Percentiles rank a stretch among this genome's conserved stretches.
phyloP scores from a whole-genome alignment of 176 grass and related monocot species.

The Hordeum marinum region DNA sequence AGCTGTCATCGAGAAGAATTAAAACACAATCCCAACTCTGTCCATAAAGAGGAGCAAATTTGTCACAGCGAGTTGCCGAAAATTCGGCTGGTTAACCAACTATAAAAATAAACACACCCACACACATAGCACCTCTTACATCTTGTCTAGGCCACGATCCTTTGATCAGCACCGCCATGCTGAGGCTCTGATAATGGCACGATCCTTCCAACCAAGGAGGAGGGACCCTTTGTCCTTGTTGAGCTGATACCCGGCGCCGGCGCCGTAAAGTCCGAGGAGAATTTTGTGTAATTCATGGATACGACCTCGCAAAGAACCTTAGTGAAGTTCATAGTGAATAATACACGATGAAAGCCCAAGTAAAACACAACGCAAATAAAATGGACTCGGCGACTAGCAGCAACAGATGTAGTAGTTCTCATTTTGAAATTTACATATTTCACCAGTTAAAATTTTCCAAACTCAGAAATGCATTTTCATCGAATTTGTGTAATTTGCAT shows the following conservation, averaged over 20 bases:
- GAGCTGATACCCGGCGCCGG: slow-evolving; percentile 70
- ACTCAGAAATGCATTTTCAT: not conserved
- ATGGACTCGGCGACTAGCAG: too few species aligned
- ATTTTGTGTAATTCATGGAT: too few species aligned
- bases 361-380: too few species aligned
- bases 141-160: not conserved
- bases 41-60: too few species aligned
- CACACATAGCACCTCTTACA: not conserved
- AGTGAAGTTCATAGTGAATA: too few species aligned
- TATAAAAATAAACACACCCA: too few species aligned
- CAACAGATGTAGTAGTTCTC: not conserved
- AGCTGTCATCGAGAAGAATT: too few species aligned
- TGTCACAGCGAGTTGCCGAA: too few species aligned
- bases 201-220: slow-evolving; percentile 77
- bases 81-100: too few species aligned
- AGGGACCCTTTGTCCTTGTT: slow-evolving; percentile 65
- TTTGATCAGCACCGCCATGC: slow-evolving; percentile 42
- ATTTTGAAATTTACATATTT: not conserved
- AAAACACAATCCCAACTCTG: too few species aligned
- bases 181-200: slow-evolving; percentile 72
- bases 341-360: too few species aligned
- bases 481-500: not conserved
- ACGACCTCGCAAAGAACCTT: too few species aligned
- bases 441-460: not conserved
- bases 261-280: slow-evolving; percentile 57